These are phyloP conservation scores for Cynara cardunculus DNA, from an alignment of 129 eudicot species.

Conservation along the genomic window DNA sequence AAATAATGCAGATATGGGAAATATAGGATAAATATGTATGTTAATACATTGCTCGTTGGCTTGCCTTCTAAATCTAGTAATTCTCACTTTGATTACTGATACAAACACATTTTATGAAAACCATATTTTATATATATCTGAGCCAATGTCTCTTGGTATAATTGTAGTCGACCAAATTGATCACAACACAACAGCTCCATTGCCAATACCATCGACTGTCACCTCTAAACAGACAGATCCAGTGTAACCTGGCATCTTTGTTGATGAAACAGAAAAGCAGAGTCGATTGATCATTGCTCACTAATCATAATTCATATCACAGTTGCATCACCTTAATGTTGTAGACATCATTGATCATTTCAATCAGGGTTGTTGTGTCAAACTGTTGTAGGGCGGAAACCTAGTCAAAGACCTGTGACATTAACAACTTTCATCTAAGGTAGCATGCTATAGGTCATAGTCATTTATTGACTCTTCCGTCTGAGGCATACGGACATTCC, in stretches of 20 bases:
- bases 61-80: neutral
- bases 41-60: neutral
- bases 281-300: neutral
- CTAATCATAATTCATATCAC: neutral
- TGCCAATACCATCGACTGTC: neutral
- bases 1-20: neutral
- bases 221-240: neutral
- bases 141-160: neutral
- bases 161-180: neutral
- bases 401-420: neutral
- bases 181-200: neutral
- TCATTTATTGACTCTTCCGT: too few relatives aligned
- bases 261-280: neutral
- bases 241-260: neutral
- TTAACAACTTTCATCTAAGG: too few relatives aligned
- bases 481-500: too few relatives aligned
- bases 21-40: neutral
- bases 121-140: neutral
- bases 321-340: neutral
- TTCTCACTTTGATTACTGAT: neutral
- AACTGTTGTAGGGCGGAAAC: neutral
- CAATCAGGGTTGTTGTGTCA: too few relatives aligned
- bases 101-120: neutral
- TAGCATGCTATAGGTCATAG: too few relatives aligned
- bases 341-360: neutral